Conservation (phyloP, 1,284 basidiomycete genomes). For the Laetiporus sulphureus region DNA sequence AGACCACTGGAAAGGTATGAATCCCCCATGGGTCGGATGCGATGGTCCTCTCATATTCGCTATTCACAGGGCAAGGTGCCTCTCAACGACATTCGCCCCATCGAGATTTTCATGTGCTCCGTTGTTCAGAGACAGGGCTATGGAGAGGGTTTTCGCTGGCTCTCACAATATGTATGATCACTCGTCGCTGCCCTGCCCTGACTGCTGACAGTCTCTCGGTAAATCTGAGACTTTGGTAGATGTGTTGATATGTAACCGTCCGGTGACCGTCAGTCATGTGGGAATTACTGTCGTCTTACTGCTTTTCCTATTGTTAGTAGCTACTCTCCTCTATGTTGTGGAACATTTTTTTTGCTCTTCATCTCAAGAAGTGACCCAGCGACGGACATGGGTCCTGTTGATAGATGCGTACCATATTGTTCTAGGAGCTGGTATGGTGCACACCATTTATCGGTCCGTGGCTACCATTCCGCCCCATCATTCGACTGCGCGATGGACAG, state of each 20-base stretch:
- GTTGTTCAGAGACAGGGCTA: constrained; percentile 99
- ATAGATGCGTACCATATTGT: too few species aligned
- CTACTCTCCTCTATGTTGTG: constrained; percentile 16
- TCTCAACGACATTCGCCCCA: constrained; percentile 93
- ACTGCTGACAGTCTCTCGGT: background rate
- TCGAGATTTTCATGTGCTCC: constrained; percentile 99
- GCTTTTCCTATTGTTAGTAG: constrained; percentile 6
- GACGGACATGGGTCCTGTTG: too few species aligned
- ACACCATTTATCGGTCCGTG: too few species aligned
- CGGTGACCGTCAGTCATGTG: background rate
- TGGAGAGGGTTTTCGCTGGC: constrained; percentile 98
- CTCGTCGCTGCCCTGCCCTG: background rate
- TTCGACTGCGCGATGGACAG: too few species aligned
- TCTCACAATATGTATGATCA: constrained; percentile 89
- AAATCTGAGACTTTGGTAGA: constrained; percentile 24
- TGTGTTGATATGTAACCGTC: background rate
- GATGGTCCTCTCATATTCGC: background rate
- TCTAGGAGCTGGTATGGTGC: too few species aligned
- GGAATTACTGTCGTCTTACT: constrained; percentile 1
- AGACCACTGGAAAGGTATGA: constrained; percentile 96
- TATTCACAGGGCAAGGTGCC: constrained; percentile 85
- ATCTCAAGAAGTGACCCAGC: too few species aligned
- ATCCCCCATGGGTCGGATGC: too few species aligned
- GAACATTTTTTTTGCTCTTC: constrained; percentile 13
- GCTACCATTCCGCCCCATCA: too few species aligned